A percentile compares a stretch with the other conserved stretches of the same genome.
These are phyloP conservation scores for Byssothecium circinans DNA, from an alignment of 2,329 filamentous ascomycete genomes.

Conservation along the genomic window DNA sequence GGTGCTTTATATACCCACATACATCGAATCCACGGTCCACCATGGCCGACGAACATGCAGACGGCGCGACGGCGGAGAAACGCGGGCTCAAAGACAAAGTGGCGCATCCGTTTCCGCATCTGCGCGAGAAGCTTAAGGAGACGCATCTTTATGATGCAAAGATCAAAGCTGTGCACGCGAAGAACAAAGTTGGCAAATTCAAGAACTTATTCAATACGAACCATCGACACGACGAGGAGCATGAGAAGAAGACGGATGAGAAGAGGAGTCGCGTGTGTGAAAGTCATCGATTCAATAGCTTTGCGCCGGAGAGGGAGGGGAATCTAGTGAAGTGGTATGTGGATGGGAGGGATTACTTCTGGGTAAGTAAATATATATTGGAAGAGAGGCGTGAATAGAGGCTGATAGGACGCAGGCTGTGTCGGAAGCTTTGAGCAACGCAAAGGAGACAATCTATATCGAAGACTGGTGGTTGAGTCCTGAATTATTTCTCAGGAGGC, in stretches of 20 bases:
- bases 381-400: not conserved
- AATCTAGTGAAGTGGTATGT: conserved; percentile 97
- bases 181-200: conserved; percentile 66
- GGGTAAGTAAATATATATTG: conserved; percentile 42
- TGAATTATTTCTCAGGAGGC: conserved; percentile 81
- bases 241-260: conserved; percentile 80
- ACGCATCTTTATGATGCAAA: conserved; percentile 53
- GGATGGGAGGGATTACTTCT: conserved; percentile 93
- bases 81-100: conserved; percentile 40
- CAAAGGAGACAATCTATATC: conserved; percentile 93
- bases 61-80: conserved; percentile 8
- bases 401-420: conserved; percentile 59
- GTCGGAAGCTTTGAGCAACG: conserved; percentile 83
- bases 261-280: conserved; percentile 75
- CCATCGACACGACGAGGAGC: conserved; percentile 90
- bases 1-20: too few species aligned
- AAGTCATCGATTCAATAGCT: conserved; percentile 82
- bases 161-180: conserved; percentile 59
- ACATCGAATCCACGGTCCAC: not conserved
- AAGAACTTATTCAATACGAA: conserved; percentile 76
- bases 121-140: conserved; percentile 51
- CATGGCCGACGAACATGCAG: conserved; percentile 7
- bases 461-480: conserved; percentile 96
- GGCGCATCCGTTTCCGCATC: conserved; percentile 43
- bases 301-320: conserved; percentile 80